phyloP scores from a whole-genome alignment of 2,329 filamentous ascomycete species.

The Diaporthe destruens region DNA sequence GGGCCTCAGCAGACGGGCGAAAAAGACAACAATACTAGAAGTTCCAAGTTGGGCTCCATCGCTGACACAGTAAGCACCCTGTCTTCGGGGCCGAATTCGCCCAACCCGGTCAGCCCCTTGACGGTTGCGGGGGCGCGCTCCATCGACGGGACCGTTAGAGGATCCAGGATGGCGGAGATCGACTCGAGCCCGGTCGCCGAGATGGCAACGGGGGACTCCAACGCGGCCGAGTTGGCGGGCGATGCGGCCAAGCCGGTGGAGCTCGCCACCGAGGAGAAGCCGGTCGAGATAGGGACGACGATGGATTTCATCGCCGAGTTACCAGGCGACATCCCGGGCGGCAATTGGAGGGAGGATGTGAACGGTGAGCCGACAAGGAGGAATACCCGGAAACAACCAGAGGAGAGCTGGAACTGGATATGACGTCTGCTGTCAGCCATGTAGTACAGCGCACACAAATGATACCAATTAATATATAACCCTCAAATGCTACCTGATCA shows the following conservation, averaged over 20 bases:
- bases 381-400: slow-evolving; percentile 26
- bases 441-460: neutral
- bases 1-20: neutral
- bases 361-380: slow-evolving; percentile 1
- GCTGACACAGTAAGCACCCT: slow-evolving; percentile 17
- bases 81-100: neutral
- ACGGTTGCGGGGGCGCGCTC: slow-evolving; percentile 4
- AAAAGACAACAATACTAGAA: neutral
- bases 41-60: slow-evolving; percentile 11
- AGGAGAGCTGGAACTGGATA: slow-evolving; percentile 28
- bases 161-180: neutral
- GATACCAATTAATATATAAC: neutral
- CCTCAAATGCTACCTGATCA: neutral
- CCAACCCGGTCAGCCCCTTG: slow-evolving; percentile 20
- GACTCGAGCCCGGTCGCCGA: slow-evolving; percentile 26
- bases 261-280: slow-evolving; percentile 21
- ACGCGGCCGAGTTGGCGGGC: slow-evolving; percentile 21
- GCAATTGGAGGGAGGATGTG: slow-evolving; percentile 6
- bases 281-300: slow-evolving; percentile 10
- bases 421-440: neutral
- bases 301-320: slow-evolving; percentile 3
- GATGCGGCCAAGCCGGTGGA: slow-evolving; percentile 26
- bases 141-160: neutral
- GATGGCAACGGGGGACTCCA: slow-evolving; percentile 13
- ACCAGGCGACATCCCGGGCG: slow-evolving; percentile 13